Percentiles rank a stretch among this genome's conserved stretches.
phyloP scores from a whole-genome alignment of 2,329 filamentous ascomycete genomes.

The Lachnellula arida region DNA sequence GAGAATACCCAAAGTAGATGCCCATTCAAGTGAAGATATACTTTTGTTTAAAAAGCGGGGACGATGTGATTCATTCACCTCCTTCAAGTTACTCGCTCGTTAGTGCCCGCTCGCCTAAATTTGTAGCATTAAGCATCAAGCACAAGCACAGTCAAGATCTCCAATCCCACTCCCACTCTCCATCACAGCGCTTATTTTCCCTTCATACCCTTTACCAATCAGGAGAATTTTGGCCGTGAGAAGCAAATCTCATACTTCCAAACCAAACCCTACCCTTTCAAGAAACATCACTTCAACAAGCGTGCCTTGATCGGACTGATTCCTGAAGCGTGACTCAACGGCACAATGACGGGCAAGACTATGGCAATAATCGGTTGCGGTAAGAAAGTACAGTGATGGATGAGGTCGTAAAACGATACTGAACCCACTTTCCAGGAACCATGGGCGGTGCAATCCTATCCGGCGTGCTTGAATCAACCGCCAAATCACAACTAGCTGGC shows the following conservation, averaged over 20 bases:
- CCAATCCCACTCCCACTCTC: background rate
- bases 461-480: constrained; percentile 22
- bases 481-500: constrained; percentile 7
- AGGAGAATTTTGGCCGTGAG: too few species aligned
- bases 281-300: too few species aligned
- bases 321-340: background rate
- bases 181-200: background rate
- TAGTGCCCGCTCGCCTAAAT: background rate
- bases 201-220: background rate
- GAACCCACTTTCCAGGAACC: constrained; percentile 14
- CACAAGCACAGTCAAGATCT: too few species aligned
- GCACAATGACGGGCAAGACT: constrained; percentile 8
- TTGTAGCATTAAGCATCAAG: background rate
- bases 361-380: constrained; percentile 23
- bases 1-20: background rate
- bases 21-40: background rate
- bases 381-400: constrained; percentile 1
- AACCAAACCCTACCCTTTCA: too few species aligned
- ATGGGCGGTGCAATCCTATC: constrained; percentile 28
- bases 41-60: background rate
- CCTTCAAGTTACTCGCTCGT: too few species aligned
- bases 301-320: too few species aligned
- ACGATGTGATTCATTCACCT: too few species aligned
- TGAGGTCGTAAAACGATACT: background rate
- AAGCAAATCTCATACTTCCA: too few species aligned